Evolutionary conservation across 768 basidiomycete species (phyloP).

Genomic region (Mycena polygramma): DNA sequence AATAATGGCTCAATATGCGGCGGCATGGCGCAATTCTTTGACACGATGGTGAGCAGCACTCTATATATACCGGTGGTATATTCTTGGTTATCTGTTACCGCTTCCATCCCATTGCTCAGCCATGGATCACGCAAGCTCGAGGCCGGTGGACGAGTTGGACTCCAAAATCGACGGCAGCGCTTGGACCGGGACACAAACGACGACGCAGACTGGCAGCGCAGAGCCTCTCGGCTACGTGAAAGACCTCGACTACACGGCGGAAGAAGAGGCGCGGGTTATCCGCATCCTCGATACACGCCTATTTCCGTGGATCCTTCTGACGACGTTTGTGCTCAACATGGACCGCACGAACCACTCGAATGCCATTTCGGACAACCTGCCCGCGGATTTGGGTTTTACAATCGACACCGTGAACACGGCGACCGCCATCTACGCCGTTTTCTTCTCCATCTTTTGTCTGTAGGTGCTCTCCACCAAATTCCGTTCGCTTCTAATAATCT

Average conservation of each 20-base stretch:
- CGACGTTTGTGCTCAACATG: conserved; percentile 53
- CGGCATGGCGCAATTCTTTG: conserved; percentile 33
- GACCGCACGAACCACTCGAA: conserved; percentile 58
- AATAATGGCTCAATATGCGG: conserved; percentile 7
- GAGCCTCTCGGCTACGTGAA: conserved; percentile 46
- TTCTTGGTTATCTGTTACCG: neutral
- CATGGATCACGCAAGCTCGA: neutral
- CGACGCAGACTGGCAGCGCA: neutral
- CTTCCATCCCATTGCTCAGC: neutral
- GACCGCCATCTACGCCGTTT: conserved; percentile 51
- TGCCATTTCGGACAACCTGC: conserved; percentile 56
- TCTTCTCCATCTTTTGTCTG: conserved; percentile 52
- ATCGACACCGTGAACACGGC: conserved; percentile 56
- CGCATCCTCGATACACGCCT: conserved; percentile 45
- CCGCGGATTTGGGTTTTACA: conserved; percentile 54
- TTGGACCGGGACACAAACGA: conserved; percentile 28
- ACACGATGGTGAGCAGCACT: conserved; percentile 16
- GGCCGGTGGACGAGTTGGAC: conserved; percentile 9
- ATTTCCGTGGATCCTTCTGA: conserved; percentile 50
- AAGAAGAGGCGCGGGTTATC: conserved; percentile 50
- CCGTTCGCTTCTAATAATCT: neutral
- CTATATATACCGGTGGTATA: conserved; percentile 5
- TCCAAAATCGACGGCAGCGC: neutral
- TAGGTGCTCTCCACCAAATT: neutral
- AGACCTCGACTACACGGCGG: conserved; percentile 46